Evolutionary conservation across 331 rosid genomes (phyloP), one percentile per base, ranked within the genome.

Genomic region (Prunus yedoensis): DNA sequence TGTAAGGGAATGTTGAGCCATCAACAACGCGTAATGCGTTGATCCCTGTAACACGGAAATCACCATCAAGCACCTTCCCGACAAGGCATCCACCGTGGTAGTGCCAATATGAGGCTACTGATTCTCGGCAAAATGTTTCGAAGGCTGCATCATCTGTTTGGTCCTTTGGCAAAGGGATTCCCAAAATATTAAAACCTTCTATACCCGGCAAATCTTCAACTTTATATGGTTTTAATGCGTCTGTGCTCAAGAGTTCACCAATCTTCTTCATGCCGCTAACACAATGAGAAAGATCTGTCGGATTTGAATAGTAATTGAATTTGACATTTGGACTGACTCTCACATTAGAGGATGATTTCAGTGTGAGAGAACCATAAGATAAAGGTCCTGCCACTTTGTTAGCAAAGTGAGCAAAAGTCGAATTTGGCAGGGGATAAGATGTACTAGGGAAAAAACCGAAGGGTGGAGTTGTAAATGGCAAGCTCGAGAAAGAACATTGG

Each of bases 41-140:
- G 15, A 79, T 53, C 5, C 82, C 78, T 10, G 14, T 21, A 3
- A 65, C 78, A 67, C 63, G 61, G 4, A 71, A 28, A 43, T 56
- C 63, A 4, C 53, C 69, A 56, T 73, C 71, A 18, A 78, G 78
- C 2, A 78, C 82, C 21, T 60, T 65, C 3, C 74, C 74, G 3
- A 45, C 82, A 1, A 4, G 14, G n/a, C 82, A 72, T 10, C 77
- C 82, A 1, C 82, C 82, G 15, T 78, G 82, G 76, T 78, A 71
- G 14, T 78, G 82, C 82, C 82, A 71, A 51, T 51, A 35, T 11
- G 82, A 51, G 56, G 61, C 56, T 13, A 78, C 72, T 0, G 82
- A 62, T 25, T 41, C 65, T 28, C 51, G 67, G 13, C 82, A 78
- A 18, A 71, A 78, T 38, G 43, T 38, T 38, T 38, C 43, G 9